Evolutionary conservation across 139 green algal species (phyloP).

Genomic region (Chlamydomonas applanata): DNA sequence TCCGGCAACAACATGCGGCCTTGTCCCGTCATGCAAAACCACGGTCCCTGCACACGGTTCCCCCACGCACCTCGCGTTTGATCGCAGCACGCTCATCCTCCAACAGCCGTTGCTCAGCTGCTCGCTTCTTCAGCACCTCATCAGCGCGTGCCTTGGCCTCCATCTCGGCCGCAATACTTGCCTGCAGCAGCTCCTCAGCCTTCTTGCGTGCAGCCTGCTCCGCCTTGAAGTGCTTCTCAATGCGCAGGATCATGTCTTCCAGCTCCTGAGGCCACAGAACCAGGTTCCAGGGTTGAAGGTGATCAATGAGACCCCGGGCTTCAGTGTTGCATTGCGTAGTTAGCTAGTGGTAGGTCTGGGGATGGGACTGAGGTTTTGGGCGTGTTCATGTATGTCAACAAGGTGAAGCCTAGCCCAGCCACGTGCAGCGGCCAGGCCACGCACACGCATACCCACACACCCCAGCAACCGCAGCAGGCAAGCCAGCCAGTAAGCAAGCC

Average conservation of each 20-base stretch:
- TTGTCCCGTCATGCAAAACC: too few species aligned
- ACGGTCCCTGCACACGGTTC: neutral
- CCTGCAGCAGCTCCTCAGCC: slow-evolving; percentile 8
- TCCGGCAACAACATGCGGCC: too few species aligned
- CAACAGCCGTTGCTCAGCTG: slow-evolving; percentile 31
- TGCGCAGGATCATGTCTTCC: slow-evolving; percentile 83
- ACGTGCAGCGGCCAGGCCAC: too few species aligned
- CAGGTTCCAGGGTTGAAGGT: too few species aligned
- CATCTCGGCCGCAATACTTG: slow-evolving; percentile 43
- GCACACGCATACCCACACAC: too few species aligned
- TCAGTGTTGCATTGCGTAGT: too few species aligned
- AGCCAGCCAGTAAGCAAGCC: neutral
- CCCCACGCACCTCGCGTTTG: slow-evolving; percentile 32
- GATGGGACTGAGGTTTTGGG: too few species aligned
- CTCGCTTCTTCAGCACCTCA: slow-evolving; percentile 40
- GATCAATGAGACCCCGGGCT: too few species aligned
- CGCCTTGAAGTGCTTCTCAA: slow-evolving; percentile 81
- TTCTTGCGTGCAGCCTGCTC: slow-evolving; percentile 36
- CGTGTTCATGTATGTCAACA: too few species aligned
- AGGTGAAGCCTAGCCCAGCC: too few species aligned
- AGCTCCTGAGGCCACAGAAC: slow-evolving; percentile 50
- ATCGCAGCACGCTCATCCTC: slow-evolving; percentile 44
- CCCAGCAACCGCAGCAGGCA: neutral
- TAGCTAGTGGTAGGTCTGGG: too few species aligned
- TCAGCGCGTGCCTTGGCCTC: slow-evolving; percentile 48